Evolutionary conservation across 2,329 filamentous ascomycete species (phyloP).

Genomic region (Cordyceps cicadae): DNA sequence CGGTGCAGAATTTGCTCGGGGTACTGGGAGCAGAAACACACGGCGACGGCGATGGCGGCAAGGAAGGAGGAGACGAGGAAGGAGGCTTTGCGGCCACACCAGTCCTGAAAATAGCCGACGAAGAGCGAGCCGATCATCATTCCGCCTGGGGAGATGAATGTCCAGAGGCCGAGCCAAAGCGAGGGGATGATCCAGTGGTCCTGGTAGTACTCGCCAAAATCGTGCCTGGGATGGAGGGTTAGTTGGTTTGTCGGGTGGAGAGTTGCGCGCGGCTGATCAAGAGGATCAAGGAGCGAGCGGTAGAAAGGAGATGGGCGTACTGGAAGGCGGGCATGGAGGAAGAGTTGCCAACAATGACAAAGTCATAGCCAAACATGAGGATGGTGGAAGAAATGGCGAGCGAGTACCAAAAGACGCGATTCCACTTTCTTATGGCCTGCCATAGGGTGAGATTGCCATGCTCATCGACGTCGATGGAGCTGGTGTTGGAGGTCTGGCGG

Average conservation of each 20-base stretch:
- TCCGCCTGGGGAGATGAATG: conserved; percentile 29
- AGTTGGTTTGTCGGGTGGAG: neutral
- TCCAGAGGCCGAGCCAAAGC: conserved; percentile 37
- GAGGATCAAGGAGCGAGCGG: neutral
- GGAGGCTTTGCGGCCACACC: conserved; percentile 28
- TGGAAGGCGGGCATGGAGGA: conserved; percentile 22
- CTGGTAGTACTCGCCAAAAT: conserved; percentile 26
- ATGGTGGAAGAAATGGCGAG: conserved; percentile 20
- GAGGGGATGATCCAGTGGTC: conserved; percentile 31
- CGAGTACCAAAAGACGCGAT: conserved; percentile 19
- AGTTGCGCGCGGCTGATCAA: neutral
- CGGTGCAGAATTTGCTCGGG: conserved; percentile 19
- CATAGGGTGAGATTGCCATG: conserved; percentile 11
- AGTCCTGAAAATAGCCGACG: conserved; percentile 33
- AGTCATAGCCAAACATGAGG: conserved; percentile 22
- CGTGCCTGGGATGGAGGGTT: conserved; percentile 13
- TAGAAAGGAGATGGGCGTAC: conserved; percentile 11
- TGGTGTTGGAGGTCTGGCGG: neutral
- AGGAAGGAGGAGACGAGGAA: conserved; percentile 29
- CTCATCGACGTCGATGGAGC: conserved; percentile 1
- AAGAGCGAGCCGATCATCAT: conserved; percentile 29
- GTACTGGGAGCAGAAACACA: conserved; percentile 20
- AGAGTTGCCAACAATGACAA: conserved; percentile 23
- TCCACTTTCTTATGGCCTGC: conserved; percentile 20
- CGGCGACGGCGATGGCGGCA: conserved; percentile 28